phyloP scores from a whole-genome alignment of 1,139 yeast genomes.

The Geotrichum histeridarum region DNA sequence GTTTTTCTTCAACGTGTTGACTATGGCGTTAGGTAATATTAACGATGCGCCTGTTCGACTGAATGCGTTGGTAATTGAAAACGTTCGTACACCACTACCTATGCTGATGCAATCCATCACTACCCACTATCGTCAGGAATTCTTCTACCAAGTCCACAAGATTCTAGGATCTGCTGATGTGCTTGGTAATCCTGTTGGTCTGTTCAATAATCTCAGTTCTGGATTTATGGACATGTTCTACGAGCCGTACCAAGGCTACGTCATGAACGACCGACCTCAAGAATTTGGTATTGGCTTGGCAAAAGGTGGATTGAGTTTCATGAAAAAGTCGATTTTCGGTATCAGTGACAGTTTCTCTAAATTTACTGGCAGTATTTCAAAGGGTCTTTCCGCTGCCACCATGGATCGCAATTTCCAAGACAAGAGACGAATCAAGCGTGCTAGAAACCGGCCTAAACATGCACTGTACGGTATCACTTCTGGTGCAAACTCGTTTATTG shows the following conservation, averaged over 20 bases:
- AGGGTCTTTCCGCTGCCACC: conserved; percentile 87
- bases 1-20: conserved; percentile 74
- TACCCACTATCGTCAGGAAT: conserved; percentile 89
- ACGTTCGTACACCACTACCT: conserved; percentile 80
- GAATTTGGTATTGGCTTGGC: conserved; percentile 94
- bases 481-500: conserved; percentile 87
- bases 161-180: conserved; percentile 94
- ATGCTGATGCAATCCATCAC: conserved; percentile 63
- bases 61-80: conserved; percentile 82
- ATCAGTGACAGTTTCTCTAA: conserved; percentile 89
- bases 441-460: conserved; percentile 77
- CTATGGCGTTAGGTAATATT: conserved; percentile 96
- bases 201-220: conserved; percentile 85
- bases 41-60: conserved; percentile 93
- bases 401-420: conserved; percentile 83
- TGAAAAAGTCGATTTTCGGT: conserved; percentile 93
- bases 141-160: conserved; percentile 86
- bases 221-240: conserved; percentile 95
- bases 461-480: conserved; percentile 82
- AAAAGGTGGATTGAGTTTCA: conserved; percentile 89
- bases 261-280: conserved; percentile 90
- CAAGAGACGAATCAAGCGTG: conserved; percentile 63
- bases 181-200: conserved; percentile 93
- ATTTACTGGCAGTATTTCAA: conserved; percentile 89
- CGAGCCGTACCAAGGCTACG: conserved; percentile 94